These are phyloP conservation scores for Lachancea waltii DNA, from an alignment of 805 yeast species.

Conservation along the genomic window DNA sequence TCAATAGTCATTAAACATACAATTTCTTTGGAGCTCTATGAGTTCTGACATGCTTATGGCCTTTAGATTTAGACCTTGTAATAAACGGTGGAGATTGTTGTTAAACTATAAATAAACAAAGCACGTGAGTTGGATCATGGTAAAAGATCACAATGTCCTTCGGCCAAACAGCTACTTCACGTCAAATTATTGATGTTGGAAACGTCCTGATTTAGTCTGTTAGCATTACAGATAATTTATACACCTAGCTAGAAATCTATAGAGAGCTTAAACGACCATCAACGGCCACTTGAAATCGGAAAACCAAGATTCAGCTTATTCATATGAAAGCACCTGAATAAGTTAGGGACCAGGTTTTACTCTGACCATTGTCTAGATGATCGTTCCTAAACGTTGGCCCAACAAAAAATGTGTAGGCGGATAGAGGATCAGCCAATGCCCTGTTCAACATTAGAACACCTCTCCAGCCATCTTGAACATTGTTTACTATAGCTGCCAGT, in stretches of 20 bases:
- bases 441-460: conserved; percentile 66
- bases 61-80: neutral
- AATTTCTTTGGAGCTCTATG: conserved; percentile 34
- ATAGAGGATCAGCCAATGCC: conserved; percentile 64
- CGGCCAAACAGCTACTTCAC: no score
- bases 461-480: conserved; percentile 62
- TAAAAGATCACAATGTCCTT: no score
- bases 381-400: conserved; percentile 44
- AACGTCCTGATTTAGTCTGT: neutral
- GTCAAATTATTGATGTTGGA: neutral
- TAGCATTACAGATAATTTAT: no score
- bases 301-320: no score
- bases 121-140: no score
- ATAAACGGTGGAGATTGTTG: no score
- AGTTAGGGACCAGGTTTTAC: conserved; percentile 80
- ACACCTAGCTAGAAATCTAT: no score
- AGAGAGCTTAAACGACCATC: no score
- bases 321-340: conserved; percentile 44
- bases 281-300: no score
- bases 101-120: no score
- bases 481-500: conserved; percentile 39
- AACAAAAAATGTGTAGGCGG: conserved; percentile 58
- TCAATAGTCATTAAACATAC: conserved; percentile 9
- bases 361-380: conserved; percentile 77
- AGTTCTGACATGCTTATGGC: conserved; percentile 32